These are phyloP conservation scores for Tetrapisispora namnaoensis DNA, from an alignment of 805 yeast species.

Conservation along the genomic window DNA sequence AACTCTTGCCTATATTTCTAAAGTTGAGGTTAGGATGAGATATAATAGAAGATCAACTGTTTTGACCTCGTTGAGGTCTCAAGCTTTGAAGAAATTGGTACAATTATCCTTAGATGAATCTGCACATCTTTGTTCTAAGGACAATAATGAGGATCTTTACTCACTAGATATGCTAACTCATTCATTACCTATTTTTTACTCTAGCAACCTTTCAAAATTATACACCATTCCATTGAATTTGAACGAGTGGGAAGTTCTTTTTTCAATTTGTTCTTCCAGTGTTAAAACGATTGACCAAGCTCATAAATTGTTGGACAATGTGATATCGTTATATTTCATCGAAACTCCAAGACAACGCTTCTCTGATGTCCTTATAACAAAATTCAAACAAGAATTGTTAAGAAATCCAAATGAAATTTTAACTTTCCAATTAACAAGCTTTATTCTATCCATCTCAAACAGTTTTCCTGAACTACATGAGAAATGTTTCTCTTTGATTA, in stretches of 20 bases:
- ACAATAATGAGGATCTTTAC: not conserved
- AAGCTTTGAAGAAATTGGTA: conserved; percentile 18
- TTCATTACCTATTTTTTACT: conserved; percentile 22
- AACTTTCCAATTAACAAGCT: conserved; percentile 28
- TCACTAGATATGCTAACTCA: conserved; percentile 15
- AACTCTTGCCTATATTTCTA: not conserved
- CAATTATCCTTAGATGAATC: conserved; percentile 7
- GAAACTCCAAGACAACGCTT: conserved; percentile 44
- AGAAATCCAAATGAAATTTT: conserved; percentile 34
- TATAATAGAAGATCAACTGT: conserved; percentile 5
- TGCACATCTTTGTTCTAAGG: not conserved
- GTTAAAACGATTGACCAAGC: conserved; percentile 33
- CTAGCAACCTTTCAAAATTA: conserved; percentile 18
- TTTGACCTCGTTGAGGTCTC: conserved; percentile 14
- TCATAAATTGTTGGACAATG: conserved; percentile 29
- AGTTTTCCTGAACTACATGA: conserved; percentile 23
- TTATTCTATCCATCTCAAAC: conserved; percentile 20
- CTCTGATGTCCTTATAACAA: conserved; percentile 28
- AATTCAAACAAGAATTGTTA: conserved; percentile 27
- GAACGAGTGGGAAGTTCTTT: conserved; percentile 45
- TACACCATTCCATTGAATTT: conserved; percentile 36
- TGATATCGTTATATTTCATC: conserved; percentile 38
- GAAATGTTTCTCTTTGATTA: conserved; percentile 15
- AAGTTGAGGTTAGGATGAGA: conserved; percentile 4
- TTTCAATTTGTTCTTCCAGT: conserved; percentile 38